Evolutionary conservation across 305 asterid genomes (phyloP).

Genomic region (Caryopteris hybrid): DNA sequence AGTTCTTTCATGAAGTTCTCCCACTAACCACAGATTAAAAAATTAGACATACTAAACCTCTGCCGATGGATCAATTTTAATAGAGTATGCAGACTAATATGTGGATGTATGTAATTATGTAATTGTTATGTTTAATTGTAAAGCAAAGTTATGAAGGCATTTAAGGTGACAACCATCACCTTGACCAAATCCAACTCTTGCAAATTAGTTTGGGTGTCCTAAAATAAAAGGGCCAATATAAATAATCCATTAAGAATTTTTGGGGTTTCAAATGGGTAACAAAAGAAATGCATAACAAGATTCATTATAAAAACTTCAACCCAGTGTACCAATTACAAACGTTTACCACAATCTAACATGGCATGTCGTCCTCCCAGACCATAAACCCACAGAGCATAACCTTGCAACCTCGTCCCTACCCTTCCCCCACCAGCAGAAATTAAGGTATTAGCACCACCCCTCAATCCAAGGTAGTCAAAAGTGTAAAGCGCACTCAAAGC

Average conservation of each 20-base stretch:
- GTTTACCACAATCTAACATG: neutral
- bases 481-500: no score
- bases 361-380: neutral
- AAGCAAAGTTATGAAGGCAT: neutral
- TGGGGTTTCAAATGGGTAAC: neutral
- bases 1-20: constrained; percentile 7
- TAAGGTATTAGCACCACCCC: no score
- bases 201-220: neutral
- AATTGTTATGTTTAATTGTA: neutral
- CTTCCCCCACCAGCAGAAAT: neutral
- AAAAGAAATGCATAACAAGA: neutral
- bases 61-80: neutral
- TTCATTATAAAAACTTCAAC: neutral
- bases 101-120: neutral
- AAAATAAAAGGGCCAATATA: neutral
- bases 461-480: no score
- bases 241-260: neutral
- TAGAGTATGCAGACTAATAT: neutral
- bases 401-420: neutral
- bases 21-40: neutral
- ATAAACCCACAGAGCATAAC: neutral
- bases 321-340: neutral
- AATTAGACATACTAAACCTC: neutral
- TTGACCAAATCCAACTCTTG: neutral
- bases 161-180: neutral